These are phyloP conservation scores for Didymella keratinophila DNA, from an alignment of 2,329 filamentous ascomycete species.

Conservation along the genomic window DNA sequence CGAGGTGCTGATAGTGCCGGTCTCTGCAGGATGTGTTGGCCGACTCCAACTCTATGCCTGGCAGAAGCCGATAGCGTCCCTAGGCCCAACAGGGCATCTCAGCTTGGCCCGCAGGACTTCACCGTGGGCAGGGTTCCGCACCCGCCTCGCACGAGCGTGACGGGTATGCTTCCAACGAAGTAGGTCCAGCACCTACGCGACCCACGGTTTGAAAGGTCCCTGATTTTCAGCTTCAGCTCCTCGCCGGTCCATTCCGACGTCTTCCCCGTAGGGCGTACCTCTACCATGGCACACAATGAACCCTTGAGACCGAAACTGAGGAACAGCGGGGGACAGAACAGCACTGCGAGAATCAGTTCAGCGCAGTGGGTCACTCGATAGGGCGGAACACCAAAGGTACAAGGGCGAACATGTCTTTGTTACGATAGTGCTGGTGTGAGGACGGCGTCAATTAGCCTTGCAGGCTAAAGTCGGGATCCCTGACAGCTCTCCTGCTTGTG, in stretches of 20 bases:
- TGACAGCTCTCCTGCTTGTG: slow-evolving; percentile 13
- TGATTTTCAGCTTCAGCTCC: neutral
- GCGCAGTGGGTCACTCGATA: slow-evolving; percentile 18
- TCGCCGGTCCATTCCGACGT: neutral
- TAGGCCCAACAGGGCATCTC: no score
- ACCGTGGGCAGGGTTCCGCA: neutral
- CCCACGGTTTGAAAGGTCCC: neutral
- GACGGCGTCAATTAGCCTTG: neutral
- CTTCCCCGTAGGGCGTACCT: slow-evolving; percentile 16
- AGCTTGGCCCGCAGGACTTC: slow-evolving; percentile 1
- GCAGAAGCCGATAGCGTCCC: slow-evolving; percentile 6
- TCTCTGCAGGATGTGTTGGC: slow-evolving; percentile 19
- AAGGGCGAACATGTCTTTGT: slow-evolving; percentile 14
- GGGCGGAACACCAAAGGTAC: slow-evolving; percentile 13
- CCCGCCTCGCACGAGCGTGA: neutral
- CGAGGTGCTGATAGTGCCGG: neutral
- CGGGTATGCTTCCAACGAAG: neutral
- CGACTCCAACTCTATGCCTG: slow-evolving; percentile 7
- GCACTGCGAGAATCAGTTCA: neutral
- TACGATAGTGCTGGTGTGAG: slow-evolving; percentile 5
- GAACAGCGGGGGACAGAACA: slow-evolving; percentile 5
- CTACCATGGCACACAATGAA: slow-evolving; percentile 17
- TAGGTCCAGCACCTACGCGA: neutral
- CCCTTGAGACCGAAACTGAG: slow-evolving; percentile 10
- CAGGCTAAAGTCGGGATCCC: neutral